phyloP scores from a whole-genome alignment of 805 yeast genomes.

The Tetrapisispora phaffii region DNA sequence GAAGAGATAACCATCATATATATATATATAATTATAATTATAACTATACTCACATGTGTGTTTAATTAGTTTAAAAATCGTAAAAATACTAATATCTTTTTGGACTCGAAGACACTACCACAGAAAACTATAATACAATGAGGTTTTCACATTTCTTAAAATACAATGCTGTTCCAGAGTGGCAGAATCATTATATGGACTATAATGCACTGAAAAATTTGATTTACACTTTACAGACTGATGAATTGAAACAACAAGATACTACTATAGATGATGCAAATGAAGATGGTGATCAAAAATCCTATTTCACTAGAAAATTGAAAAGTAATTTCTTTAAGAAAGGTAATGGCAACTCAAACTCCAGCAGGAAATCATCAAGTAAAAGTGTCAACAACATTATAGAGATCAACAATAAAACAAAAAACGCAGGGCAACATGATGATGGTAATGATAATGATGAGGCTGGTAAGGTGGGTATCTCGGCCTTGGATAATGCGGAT shows the following conservation, averaged over 20 bases:
- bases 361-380: background rate
- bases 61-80: too few relatives aligned
- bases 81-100: too few relatives aligned
- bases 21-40: too few relatives aligned
- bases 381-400: background rate
- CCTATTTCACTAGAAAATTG: background rate
- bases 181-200: slow-evolving; percentile 76
- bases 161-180: slow-evolving; percentile 71
- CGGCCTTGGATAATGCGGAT: background rate
- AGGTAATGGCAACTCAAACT: background rate
- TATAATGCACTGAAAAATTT: slow-evolving; percentile 49
- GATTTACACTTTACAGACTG: slow-evolving; percentile 45
- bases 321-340: slow-evolving; percentile 2
- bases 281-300: background rate
- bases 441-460: background rate
- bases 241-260: slow-evolving; percentile 14
- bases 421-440: background rate
- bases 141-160: slow-evolving; percentile 60
- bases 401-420: background rate
- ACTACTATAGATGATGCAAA: background rate
- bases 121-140: slow-evolving; percentile 35
- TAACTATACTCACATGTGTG: too few relatives aligned
- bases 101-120: too few relatives aligned
- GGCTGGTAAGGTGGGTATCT: background rate
- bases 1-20: too few relatives aligned